Base-by-base conservation (phyloP, 495 filamentous ascomycete species). In the Trichocladium antarcticum region DNA sequence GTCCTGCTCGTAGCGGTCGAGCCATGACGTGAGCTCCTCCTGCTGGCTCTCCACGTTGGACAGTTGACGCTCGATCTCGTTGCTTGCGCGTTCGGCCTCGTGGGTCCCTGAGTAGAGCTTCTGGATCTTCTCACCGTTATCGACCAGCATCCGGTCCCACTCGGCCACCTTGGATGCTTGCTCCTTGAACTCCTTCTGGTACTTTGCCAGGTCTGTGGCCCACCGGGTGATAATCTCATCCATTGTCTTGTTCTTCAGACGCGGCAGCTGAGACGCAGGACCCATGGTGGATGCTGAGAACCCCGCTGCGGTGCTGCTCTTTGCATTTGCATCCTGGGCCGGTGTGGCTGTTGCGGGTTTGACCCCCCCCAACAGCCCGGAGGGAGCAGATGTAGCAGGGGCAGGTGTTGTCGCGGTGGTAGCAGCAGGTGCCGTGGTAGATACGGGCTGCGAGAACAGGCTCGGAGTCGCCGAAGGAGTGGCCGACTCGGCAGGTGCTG, bases 181-280 rank as follows among this genome's bases (percentile, higher is more conserved):
- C 3, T 80, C 73, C 47, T 88, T 85, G 71, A 97, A 99, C 38
- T 95, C 86, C 60, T 90, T 88, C 61, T 96, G 89, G 61, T 97
- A 95, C 59, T 93, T 92, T 49, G 86, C 81, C 22, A 97, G 77
- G 60, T 97, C 92, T 0, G 86, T 83, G 0, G 92, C 92, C 93
- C 93, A 99, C 15, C 87, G 79, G n/a, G 85, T 95, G 58, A 99
- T 88, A 55, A 99, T 97, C 63, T 99, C 93, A 59, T 97, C 92
- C 90, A 99, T 97, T 1, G 90, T 93, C 70, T 94, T 97, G 62
- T 95, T 94, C 71, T 93, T 95, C 17, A 99, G 71, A 11, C 92
- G 86, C 1, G 90, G 90, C 57, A 87, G 77, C 17, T 82, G 76
- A n/a, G 89, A 86, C 2, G 79, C 62, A 6, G 87, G 88, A 0